A percentile compares a stretch with the other conserved stretches of the same genome.
phyloP scores from a whole-genome alignment of 129 eudicot genomes.

The Flaveria sonorensis region DNA sequence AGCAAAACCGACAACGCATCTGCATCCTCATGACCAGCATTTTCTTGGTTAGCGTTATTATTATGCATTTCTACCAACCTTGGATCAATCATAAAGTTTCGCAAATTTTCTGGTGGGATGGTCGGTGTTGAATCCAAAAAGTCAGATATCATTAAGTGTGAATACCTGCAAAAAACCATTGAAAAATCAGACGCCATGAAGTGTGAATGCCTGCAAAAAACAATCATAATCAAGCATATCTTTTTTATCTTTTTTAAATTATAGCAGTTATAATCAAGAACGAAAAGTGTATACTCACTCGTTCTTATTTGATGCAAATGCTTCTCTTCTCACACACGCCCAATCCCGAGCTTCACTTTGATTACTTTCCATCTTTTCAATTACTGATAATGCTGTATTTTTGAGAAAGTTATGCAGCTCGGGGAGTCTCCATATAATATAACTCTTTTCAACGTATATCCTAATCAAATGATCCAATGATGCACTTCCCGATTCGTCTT shows the following conservation, averaged over 20 bases:
- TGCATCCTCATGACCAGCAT: conserved; percentile 49
- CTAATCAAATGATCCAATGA: conserved; percentile 80
- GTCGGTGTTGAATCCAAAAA: conserved; percentile 91
- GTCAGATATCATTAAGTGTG: conserved; percentile 75
- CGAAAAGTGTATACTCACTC: conserved; percentile 55
- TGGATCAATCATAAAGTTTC: conserved; percentile 73
- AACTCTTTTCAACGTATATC: conserved; percentile 81
- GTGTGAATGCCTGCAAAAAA: conserved; percentile 39
- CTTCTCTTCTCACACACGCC: conserved; percentile 93
- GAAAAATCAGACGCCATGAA: too few relatives aligned
- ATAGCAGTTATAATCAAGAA: neutral
- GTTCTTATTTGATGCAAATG: conserved; percentile 80
- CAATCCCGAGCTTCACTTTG: conserved; percentile 65
- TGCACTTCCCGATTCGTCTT: conserved; percentile 60
- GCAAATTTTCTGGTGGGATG: conserved; percentile 88
- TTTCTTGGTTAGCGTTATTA: conserved; percentile 34
- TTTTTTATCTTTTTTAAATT: neutral
- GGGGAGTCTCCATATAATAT: conserved; percentile 94
- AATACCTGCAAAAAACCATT: conserved; percentile 52
- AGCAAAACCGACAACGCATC: conserved; percentile 74
- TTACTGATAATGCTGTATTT: conserved; percentile 63
- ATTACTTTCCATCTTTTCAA: conserved; percentile 48
- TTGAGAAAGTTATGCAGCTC: conserved; percentile 74
- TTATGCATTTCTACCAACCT: conserved; percentile 54
- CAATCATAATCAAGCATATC: neutral